These are phyloP conservation scores for Coffea eugenioides DNA, from an alignment of 257 asterid genomes.

Conservation along the genomic window DNA sequence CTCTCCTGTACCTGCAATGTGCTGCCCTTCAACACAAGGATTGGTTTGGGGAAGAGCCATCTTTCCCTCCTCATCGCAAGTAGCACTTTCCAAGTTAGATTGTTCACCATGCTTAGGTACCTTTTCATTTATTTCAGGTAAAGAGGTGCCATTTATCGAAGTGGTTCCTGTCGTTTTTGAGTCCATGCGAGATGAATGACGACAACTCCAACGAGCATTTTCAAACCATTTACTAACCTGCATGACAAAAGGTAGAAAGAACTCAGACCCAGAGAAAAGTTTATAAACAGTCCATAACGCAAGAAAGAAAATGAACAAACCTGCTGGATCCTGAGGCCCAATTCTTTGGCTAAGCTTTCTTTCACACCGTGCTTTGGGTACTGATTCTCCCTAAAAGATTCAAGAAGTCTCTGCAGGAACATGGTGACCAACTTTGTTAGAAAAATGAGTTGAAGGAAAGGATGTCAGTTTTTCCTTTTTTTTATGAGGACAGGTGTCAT, in stretches of 20 bases:
- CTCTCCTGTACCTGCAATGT: constrained; percentile 4
- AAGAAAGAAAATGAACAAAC: constrained; percentile 30
- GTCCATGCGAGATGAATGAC: constrained; percentile 49
- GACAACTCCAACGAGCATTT: constrained; percentile 80
- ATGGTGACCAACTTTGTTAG: neutral
- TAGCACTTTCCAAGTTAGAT: constrained; percentile 9
- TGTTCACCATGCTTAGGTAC: constrained; percentile 36
- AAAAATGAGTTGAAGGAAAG: neutral
- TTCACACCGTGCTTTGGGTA: constrained; percentile 64
- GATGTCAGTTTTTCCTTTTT: neutral
- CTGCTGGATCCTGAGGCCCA: constrained; percentile 66
- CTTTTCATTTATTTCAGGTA: constrained; percentile 25
- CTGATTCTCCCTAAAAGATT: constrained; percentile 69
- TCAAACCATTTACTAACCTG: constrained; percentile 91
- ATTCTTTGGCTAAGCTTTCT: constrained; percentile 69
- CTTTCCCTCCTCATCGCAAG: constrained; percentile 21
- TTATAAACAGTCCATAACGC: neutral
- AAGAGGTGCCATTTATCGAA: constrained; percentile 13
- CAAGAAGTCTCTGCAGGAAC: constrained; percentile 62
- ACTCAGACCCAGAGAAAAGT: neutral
- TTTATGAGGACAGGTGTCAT: neutral
- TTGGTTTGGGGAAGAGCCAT: constrained; percentile 18
- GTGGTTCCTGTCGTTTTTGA: constrained; percentile 23
- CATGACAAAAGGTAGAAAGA: neutral
- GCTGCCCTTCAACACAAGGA: constrained; percentile 1